Conservation (phyloP, 2,329 filamentous ascomycete species). For the Dactylellina cionopaga region DNA sequence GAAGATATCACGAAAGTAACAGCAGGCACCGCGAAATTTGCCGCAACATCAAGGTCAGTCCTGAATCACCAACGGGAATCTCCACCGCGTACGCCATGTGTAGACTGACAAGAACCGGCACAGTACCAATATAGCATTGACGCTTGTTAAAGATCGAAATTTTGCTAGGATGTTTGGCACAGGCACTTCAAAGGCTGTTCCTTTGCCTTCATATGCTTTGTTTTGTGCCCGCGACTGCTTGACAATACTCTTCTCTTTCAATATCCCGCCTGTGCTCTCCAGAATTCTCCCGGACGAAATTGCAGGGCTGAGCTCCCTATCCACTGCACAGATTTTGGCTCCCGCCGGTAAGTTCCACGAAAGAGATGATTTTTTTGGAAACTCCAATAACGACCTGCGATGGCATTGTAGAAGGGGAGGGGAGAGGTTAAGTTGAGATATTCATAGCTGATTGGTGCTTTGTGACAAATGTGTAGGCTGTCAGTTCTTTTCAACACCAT, state of each 20-base stretch:
- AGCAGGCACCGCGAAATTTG: conserved; percentile 80
- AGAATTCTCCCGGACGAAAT: conserved; percentile 69
- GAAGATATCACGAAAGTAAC: conserved; percentile 66
- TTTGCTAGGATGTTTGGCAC: conserved; percentile 86
- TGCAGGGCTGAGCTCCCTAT: conserved; percentile 63
- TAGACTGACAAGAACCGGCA: neutral
- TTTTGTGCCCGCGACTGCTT: conserved; percentile 86
- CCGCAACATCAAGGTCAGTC: conserved; percentile 72
- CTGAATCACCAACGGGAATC: neutral
- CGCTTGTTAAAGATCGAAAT: conserved; percentile 87
- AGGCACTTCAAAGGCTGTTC: conserved; percentile 67
- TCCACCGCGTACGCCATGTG: neutral
- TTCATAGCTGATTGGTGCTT: neutral
- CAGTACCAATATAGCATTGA: conserved; percentile 81
- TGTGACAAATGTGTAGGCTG: conserved; percentile 29
- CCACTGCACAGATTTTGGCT: conserved; percentile 79
- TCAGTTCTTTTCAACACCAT: conserved; percentile 81
- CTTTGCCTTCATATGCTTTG: conserved; percentile 74
- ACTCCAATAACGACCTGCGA: too few species aligned
- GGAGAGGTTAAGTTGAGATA: neutral
- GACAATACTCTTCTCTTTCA: conserved; percentile 92
- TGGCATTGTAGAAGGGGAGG: neutral
- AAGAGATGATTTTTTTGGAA: neutral
- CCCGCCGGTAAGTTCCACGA: conserved; percentile 71
- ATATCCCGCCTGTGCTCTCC: conserved; percentile 81